Percentiles rank a stretch among this genome's conserved stretches.
Evolutionary conservation across 2,329 filamentous ascomycete genomes (phyloP).

Genomic region (Ophiostoma perfectum): DNA sequence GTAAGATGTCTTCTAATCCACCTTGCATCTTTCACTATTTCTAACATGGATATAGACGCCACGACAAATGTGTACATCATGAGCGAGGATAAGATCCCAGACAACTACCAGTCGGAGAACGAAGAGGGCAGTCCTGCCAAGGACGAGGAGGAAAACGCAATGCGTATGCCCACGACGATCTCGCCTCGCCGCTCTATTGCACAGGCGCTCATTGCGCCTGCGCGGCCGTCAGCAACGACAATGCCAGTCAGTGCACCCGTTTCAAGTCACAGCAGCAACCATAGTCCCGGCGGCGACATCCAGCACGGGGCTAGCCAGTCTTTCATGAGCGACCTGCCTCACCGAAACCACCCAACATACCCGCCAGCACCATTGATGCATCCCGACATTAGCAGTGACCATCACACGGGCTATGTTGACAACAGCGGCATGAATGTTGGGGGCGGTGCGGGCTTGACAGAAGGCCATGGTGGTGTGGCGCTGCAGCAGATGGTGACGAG

Average conservation of each 20-base stretch:
- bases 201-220: conserved; percentile 35
- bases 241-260: conserved; percentile 15
- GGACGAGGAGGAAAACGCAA: conserved; percentile 40
- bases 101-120: conserved; percentile 45
- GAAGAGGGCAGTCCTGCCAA: conserved; percentile 39
- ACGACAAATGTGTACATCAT: conserved; percentile 46
- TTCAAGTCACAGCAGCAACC: conserved; percentile 33
- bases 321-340: conserved; percentile 42
- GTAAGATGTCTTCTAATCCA: conserved; percentile 36
- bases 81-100: conserved; percentile 47
- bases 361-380: conserved; percentile 41
- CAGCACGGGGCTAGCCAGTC: neutral
- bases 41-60: conserved; percentile 37
- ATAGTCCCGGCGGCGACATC: conserved; percentile 31
- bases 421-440: conserved; percentile 30
- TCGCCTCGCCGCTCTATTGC: conserved; percentile 30
- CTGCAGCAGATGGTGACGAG: conserved; percentile 44
- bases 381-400: conserved; percentile 40
- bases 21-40: neutral
- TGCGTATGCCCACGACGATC: conserved; percentile 31
- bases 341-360: conserved; percentile 36
- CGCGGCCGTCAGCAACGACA: neutral
- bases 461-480: conserved; percentile 32
- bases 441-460: neutral
- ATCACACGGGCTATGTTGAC: conserved; percentile 38